A percentile compares a stretch with the other conserved stretches of the same genome.
Conservation (phyloP, 1,284 basidiomycete species). For the Ustilago tritici region DNA sequence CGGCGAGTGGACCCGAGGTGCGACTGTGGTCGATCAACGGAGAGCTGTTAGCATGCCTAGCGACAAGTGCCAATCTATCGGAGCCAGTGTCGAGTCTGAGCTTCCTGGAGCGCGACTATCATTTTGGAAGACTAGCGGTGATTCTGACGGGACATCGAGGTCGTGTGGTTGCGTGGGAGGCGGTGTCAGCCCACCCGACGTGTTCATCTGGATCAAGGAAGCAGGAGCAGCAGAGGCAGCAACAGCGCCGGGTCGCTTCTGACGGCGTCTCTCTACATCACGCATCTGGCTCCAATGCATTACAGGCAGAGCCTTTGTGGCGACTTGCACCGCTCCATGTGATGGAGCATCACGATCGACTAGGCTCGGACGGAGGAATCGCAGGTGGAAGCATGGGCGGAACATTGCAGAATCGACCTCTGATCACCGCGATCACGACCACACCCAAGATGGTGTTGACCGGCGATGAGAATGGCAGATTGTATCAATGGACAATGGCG, state of each 20-base stretch:
- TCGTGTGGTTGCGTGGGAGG: constrained; percentile 62
- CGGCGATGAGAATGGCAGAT: constrained; percentile 59
- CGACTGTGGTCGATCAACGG: constrained; percentile 86
- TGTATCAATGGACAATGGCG: constrained; percentile 64
- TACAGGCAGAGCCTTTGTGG: constrained; percentile 22
- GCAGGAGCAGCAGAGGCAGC: constrained; percentile 1
- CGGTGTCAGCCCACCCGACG: constrained; percentile 43
- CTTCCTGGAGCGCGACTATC: constrained; percentile 80
- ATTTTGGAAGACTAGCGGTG: constrained; percentile 55
- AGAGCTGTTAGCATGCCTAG: constrained; percentile 77
- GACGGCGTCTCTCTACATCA: constrained; percentile 6
- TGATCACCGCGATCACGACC: constrained; percentile 40
- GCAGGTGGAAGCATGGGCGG: not conserved
- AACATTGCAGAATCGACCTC: constrained; percentile 15
- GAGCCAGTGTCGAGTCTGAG: constrained; percentile 77
- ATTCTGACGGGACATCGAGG: constrained; percentile 66
- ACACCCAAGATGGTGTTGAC: constrained; percentile 49
- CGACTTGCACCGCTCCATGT: constrained; percentile 52
- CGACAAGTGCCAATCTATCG: constrained; percentile 71
- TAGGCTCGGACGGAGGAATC: constrained; percentile 3
- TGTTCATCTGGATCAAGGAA: not conserved
- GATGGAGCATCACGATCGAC: constrained; percentile 53
- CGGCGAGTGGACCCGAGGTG: constrained; percentile 78
- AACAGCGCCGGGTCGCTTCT: constrained; percentile 25
- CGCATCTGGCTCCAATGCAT: not conserved